phyloP scores from a whole-genome alignment of 2,329 filamentous ascomycete genomes.

The Dactylellina sp. region DNA sequence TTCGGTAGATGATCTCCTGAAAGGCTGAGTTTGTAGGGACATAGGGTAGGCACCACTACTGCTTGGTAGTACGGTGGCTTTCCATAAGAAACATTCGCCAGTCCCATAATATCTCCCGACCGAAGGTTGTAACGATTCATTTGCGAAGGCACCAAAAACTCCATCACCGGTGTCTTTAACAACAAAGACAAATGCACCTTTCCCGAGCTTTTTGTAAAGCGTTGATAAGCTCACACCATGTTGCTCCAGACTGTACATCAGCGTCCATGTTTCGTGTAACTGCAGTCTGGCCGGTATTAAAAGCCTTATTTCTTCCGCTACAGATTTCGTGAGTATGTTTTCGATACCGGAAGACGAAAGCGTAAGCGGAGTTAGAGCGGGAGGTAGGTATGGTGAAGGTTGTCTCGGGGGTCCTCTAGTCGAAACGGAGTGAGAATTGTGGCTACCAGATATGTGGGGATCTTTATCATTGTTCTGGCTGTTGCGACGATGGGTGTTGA shows the following conservation, averaged over 20 bases:
- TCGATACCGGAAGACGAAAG: slow-evolving; percentile 23
- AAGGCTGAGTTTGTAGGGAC: slow-evolving; percentile 26
- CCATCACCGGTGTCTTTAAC: slow-evolving; percentile 75
- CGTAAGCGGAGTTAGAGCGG: slow-evolving; percentile 33
- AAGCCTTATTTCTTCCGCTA: slow-evolving; percentile 93
- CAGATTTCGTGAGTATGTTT: slow-evolving; percentile 73
- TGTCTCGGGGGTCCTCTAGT: slow-evolving; percentile 38
- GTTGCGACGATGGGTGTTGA: slow-evolving; percentile 45
- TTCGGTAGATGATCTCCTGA: slow-evolving; percentile 28
- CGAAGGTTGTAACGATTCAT: slow-evolving; percentile 83
- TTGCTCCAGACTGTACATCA: slow-evolving; percentile 90
- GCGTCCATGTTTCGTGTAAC: slow-evolving; percentile 84
- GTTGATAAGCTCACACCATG: slow-evolving; percentile 89
- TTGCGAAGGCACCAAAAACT: slow-evolving; percentile 94
- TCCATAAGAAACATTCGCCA: slow-evolving; percentile 95
- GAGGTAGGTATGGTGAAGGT: slow-evolving; percentile 49
- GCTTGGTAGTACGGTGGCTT: slow-evolving; percentile 74
- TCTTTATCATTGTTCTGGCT: slow-evolving; percentile 33
- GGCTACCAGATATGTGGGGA: not conserved
- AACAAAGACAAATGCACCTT: slow-evolving; percentile 90
- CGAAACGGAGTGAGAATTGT: not conserved
- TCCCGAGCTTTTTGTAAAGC: slow-evolving; percentile 78
- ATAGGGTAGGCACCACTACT: slow-evolving; percentile 57
- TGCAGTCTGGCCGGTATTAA: slow-evolving; percentile 88
- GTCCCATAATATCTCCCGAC: slow-evolving; percentile 90